A percentile compares a stretch with the other conserved stretches of the same genome.
Evolutionary conservation across 768 basidiomycete genomes (phyloP).

Genomic region (Panaeolus cyanescens): DNA sequence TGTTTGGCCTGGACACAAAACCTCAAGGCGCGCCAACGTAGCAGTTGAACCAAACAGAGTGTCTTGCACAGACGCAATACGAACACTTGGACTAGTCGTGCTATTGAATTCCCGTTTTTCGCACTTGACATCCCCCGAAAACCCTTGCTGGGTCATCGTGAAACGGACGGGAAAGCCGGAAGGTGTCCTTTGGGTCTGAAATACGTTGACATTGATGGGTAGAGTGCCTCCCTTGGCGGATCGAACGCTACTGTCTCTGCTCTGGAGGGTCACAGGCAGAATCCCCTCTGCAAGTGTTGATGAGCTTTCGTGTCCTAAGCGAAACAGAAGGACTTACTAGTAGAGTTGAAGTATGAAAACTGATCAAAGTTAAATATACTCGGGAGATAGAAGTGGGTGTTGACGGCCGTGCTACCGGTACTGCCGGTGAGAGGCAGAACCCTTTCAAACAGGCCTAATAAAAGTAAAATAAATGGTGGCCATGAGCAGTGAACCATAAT

Average conservation of each 20-base stretch:
- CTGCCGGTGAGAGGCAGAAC: conserved; percentile 15
- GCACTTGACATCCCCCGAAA: conserved; percentile 20
- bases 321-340: conserved; percentile 9
- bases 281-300: conserved; percentile 10
- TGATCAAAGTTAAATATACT: conserved; percentile 24
- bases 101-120: conserved; percentile 7
- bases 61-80: conserved; percentile 5
- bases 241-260: conserved; percentile 8
- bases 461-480: neutral
- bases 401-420: conserved; percentile 15
- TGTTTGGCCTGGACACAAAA: conserved; percentile 10
- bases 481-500: neutral
- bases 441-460: conserved; percentile 15
- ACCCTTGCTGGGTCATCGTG: conserved; percentile 24
- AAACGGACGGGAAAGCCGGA: conserved; percentile 16
- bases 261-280: conserved; percentile 10
- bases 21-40: conserved; percentile 16
- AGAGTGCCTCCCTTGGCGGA: conserved; percentile 11
- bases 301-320: neutral
- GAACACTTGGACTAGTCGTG: conserved; percentile 15
- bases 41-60: conserved; percentile 12
- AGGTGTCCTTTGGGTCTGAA: conserved; percentile 3
- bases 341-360: conserved; percentile 23
- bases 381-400: conserved; percentile 15
- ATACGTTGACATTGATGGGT: conserved; percentile 12